phyloP scores from a whole-genome alignment of 2,329 filamentous ascomycete species.

The Penicillium sp. region DNA sequence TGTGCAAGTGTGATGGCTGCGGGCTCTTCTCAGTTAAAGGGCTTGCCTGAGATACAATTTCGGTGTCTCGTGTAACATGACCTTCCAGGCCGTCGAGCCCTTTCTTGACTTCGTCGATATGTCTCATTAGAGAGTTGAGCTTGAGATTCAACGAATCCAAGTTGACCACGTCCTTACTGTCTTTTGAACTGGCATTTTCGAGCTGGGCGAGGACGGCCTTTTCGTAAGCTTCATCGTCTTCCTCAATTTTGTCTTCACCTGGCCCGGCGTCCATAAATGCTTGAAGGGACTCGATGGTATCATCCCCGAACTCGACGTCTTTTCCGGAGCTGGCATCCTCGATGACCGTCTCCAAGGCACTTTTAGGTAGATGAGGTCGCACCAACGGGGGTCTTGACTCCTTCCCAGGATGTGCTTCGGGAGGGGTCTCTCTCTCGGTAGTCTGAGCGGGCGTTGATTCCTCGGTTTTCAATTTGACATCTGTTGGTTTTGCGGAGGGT shows the following conservation, averaged over 20 bases:
- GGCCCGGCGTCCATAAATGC: constrained; percentile 38
- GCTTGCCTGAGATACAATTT: constrained; percentile 16
- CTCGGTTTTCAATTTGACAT: not conserved
- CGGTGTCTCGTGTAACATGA: constrained; percentile 33
- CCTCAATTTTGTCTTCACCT: constrained; percentile 28
- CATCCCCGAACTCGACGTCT: constrained; percentile 44
- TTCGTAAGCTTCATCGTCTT: constrained; percentile 36
- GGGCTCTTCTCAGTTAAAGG: constrained; percentile 14
- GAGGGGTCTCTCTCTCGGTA: not conserved
- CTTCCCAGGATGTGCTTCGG: constrained; percentile 12
- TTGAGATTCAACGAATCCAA: constrained; percentile 43
- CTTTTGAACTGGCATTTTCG: constrained; percentile 19
- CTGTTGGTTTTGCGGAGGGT: constrained; percentile 10
- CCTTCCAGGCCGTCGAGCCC: constrained; percentile 43
- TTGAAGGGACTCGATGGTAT: constrained; percentile 48
- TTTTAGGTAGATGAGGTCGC: constrained; percentile 44
- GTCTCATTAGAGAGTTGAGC: constrained; percentile 40
- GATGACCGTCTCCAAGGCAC: constrained; percentile 44
- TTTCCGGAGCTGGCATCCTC: constrained; percentile 42
- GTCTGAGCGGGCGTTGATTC: not conserved
- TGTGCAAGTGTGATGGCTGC: constrained; percentile 7
- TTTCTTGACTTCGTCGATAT: constrained; percentile 43
- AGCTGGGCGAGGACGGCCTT: constrained; percentile 31
- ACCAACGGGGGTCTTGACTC: constrained; percentile 28
- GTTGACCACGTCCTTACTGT: constrained; percentile 27